Evolutionary conservation across 441 rosid species (phyloP).

Genomic region (Viola pubescens): DNA sequence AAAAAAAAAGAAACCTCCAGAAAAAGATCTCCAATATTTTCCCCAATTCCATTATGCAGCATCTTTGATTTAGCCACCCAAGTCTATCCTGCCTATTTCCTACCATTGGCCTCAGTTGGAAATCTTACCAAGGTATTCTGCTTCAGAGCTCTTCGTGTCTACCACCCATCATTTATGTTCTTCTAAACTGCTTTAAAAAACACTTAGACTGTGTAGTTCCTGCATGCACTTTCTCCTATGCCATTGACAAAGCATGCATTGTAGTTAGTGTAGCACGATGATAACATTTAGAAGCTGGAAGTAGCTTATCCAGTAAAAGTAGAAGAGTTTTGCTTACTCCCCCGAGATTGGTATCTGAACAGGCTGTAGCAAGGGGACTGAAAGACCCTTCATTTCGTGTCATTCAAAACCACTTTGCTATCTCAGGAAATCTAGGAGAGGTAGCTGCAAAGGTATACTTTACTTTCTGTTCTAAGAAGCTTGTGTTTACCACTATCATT

Average conservation of each 20-base stretch:
- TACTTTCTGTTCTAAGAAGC: not conserved
- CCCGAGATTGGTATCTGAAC: constrained; percentile 19
- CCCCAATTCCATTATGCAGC: constrained; percentile 38
- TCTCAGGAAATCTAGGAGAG: constrained; percentile 82
- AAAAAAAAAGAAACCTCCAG: no score
- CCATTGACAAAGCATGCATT: not conserved
- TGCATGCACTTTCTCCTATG: constrained; percentile 1
- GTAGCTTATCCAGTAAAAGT: constrained; percentile 8
- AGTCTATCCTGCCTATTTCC: constrained; percentile 84
- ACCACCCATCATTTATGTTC: not conserved
- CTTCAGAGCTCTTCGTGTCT: not conserved
- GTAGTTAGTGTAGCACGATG: not conserved
- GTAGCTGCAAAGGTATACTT: constrained; percentile 86
- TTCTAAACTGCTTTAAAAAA: constrained; percentile 1
- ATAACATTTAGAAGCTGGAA: not conserved
- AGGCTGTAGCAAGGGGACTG: constrained; percentile 96
- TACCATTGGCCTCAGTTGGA: constrained; percentile 85
- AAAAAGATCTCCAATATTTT: constrained; percentile 9
- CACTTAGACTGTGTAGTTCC: not conserved
- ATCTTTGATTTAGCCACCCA: constrained; percentile 87
- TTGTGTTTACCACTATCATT: not conserved
- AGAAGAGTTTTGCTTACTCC: constrained; percentile 1
- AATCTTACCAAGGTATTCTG: constrained; percentile 80
- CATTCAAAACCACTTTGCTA: constrained; percentile 87
- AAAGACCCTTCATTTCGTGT: constrained; percentile 95